Base-by-base conservation (phyloP, 2,329 filamentous ascomycete species). In the Bimuria novae-zelandiae region DNA sequence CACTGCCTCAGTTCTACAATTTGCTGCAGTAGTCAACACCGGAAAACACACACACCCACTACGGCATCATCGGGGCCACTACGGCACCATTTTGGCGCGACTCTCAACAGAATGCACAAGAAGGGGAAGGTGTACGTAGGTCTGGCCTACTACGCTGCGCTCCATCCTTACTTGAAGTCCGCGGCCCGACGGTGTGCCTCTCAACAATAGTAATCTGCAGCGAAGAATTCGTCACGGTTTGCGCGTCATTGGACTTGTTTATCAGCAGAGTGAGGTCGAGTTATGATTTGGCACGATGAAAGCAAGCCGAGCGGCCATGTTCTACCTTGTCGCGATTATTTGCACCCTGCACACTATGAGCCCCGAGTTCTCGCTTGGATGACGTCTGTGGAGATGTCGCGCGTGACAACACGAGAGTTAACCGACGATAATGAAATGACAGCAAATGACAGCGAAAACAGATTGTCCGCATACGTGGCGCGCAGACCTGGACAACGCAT, bases 381-480 rank as follows among this genome's bases (percentile, higher is more conserved):
- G 40, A 45, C 29, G 42, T 35, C 17, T 46, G 43, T 46, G 43
- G 27, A 46, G 21, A 46, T 35, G 21, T 46, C 12, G 12, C 30
- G 21, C 30, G 30, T 45, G 42, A 46, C 43, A 46, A 30, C 7
- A 7, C 14, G 19, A 25, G 12, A 22, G 14, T 12, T 21, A 3
- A 22, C 5, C n/a, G 19, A 47, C 44, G 22, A 29, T 39, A n/a
- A 37, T 14, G 27, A 16, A 19, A 36, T 23, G 32, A 47, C 32
- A 47, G 22, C 29, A 16, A 19, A 36, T 23, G 32, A 47, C 32
- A 47, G 22, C 33, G 44, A 47, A 47, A 33, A 47, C 33, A 47
- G 7, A 35, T 25, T 11, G n/a, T 32, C 22, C 21, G 44, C 44
- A 29, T 19, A 47, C 44, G 44, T 47, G 44, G 44, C 23, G 22